Conservation (phyloP, 257 asterid species). For the Nicotiana undulata region DNA sequence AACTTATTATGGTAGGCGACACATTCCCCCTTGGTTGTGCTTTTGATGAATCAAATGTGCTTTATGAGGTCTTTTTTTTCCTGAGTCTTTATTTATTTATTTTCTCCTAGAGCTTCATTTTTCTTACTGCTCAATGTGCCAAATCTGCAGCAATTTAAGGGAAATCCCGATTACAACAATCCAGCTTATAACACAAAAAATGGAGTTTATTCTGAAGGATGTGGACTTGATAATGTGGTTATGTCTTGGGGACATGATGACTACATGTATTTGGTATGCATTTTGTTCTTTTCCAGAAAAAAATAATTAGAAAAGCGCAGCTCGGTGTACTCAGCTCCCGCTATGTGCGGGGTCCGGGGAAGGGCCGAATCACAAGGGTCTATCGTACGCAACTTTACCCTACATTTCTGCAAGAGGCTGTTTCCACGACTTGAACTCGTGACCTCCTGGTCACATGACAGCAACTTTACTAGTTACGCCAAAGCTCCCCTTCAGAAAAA, state of each 20-base stretch:
- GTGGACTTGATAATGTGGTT: slow-evolving; percentile 34
- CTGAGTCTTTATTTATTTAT: neutral
- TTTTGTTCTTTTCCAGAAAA: neutral
- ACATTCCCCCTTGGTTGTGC: slow-evolving; percentile 48
- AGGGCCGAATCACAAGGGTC: too few species aligned
- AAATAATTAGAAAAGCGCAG: too few species aligned
- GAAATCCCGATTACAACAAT: slow-evolving; percentile 19
- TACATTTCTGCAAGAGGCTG: too few species aligned
- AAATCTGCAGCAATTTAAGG: slow-evolving; percentile 22
- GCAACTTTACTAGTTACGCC: too few species aligned
- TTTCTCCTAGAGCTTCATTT: neutral
- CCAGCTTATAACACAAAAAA: slow-evolving; percentile 29
- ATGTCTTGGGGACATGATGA: slow-evolving; percentile 59
- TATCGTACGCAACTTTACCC: too few species aligned
- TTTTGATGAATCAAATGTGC: slow-evolving; percentile 38
- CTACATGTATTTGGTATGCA: slow-evolving; percentile 38
- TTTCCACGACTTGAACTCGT: too few species aligned
- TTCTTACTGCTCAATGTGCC: neutral
- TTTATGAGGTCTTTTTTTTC: slow-evolving; percentile 22
- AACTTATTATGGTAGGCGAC: slow-evolving; percentile 22
- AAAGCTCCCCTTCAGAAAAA: too few species aligned
- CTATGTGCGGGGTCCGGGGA: too few species aligned
- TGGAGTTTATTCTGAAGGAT: slow-evolving; percentile 35
- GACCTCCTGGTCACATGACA: too few species aligned
- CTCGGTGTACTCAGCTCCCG: too few species aligned